Evolutionary conservation across 2,329 filamentous ascomycete genomes (phyloP), one percentile per base, ranked within the genome.

Genomic region (Xylaria sp.): DNA sequence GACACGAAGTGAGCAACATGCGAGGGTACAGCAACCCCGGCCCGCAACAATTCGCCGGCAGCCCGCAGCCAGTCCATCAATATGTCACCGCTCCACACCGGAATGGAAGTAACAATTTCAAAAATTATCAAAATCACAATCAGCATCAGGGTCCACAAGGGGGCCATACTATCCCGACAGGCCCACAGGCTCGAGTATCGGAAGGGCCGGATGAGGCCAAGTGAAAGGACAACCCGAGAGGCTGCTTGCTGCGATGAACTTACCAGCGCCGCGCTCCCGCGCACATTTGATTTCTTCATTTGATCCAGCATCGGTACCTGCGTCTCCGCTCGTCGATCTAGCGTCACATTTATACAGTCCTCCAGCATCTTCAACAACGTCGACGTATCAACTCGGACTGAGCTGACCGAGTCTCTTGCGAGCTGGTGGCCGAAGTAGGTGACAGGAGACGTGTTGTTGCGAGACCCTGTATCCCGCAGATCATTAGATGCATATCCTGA

Each of bases 61-160:
- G 86, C 64, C 86, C 86, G 46, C 85, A 87, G 59, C 83, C 87
- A 55, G 74, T 77, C 63, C 85, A 88, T 67, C 83, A 87, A 63
- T 87, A 84, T 65, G 79, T n/a, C 79, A 1, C 78, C 78, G 59
- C 76, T 78, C 48, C 80, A 84, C 80, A 84, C 66, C 83, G 83
- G 61, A 85, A 79, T 64, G 82, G 81, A 60, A 80, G 77, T 62
- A 81, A 78, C 67, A 81, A 68, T 57, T 74, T 71, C 59, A 77
- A 83, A 69, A 78, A 76, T 59, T 80, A 78, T 56, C 74, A 76
- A 47, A 72, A 69, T 24, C 78, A 79, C 52, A 71, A 66, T 49
- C 69, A 76, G 37, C 76, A 78, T 47, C 75, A 75, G 57, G 64
- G 61, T 16, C 71, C 71, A 9, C 72, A 75, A 53, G 58, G 64